Evolutionary conservation across 139 green algal species (phyloP), one percentile per base, ranked within the genome.

Genomic region (Tetradesmus lagerheimii): DNA sequence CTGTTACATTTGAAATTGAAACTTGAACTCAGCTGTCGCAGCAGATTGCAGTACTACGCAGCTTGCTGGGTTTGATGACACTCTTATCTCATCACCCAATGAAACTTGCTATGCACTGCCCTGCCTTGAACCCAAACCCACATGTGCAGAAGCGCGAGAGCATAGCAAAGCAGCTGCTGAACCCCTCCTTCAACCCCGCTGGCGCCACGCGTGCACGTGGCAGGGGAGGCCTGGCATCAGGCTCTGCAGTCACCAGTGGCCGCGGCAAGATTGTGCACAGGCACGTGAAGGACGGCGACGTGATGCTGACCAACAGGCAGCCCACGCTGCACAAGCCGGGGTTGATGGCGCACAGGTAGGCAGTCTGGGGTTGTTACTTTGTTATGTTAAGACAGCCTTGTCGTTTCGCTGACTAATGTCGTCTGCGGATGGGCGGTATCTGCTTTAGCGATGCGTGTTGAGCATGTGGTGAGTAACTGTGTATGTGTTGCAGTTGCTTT

Each of bases 251-350:
- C 20, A 76, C n/a, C 38, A 86, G 77, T 74, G 92, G 91, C 53
- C 57, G 80, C 47, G 92, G 91, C 91, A 95, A 95, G 90, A 92
- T 91, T 43, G 91, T 88, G 35, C 47, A 99, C 94, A 92, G 98
- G 16, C 97, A 99, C 81, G 89, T 99, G 87, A 79, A 91, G 45
- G 97, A 99, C 83, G 98, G 98, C 35, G 98, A 99, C 89, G 80
- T 99, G 8, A 96, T 99, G 95, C 95, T 99, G 39, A 99, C 98
- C 77, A 99, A 99, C 92, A 94, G 98, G 75, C 98, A 99, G 94
- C 98, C 98, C 18, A 99, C 98, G n/a, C 94, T 99, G 90, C 98
- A 99, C 94, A 99, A 99, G 86, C 98, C 98, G 0, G 96, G 95
- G 45, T 91, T 97, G 45, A 95, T 97, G 94, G 94, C 95, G 87